phyloP scores from a whole-genome alignment of 441 rosid genomes.

The Macaranga tanarius region DNA sequence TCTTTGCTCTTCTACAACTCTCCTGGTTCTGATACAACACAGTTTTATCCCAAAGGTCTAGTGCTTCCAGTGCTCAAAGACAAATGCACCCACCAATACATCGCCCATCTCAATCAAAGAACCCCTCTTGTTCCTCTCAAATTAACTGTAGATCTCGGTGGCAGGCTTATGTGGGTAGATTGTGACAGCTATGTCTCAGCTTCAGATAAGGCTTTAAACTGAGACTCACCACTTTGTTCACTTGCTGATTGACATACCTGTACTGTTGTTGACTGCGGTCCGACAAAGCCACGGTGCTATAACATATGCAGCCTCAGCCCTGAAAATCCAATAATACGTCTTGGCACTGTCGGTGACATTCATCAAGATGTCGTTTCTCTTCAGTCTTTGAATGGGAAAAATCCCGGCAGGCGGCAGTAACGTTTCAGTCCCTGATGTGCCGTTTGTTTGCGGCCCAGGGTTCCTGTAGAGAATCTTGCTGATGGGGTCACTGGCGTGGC shows the following conservation, averaged over 20 bases:
- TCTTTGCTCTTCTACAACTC: not conserved
- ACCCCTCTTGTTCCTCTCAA: constrained; percentile 55
- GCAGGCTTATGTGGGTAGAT: constrained; percentile 58
- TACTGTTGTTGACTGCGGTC: constrained; percentile 34
- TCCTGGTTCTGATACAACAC: constrained; percentile 16
- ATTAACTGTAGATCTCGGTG: constrained; percentile 60
- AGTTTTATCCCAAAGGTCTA: constrained; percentile 59
- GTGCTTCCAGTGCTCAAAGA: constrained; percentile 60
- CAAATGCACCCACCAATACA: constrained; percentile 50
- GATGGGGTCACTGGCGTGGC: constrained; percentile 36
- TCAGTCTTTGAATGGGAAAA: constrained; percentile 38
- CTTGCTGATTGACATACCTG: constrained; percentile 33
- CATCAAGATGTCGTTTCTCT: constrained; percentile 29
- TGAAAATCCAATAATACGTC: constrained; percentile 6
- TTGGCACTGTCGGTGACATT: constrained; percentile 30
- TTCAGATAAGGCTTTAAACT: constrained; percentile 44
- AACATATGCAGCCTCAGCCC: constrained; percentile 11
- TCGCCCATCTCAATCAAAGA: constrained; percentile 48
- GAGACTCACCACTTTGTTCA: constrained; percentile 47
- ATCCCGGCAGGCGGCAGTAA: constrained; percentile 20
- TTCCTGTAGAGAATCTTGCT: constrained; percentile 26
- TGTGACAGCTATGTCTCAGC: constrained; percentile 60
- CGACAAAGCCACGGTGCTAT: constrained; percentile 46
- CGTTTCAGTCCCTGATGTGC: constrained; percentile 25
- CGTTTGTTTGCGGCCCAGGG: constrained; percentile 23